Evolutionary conservation across 306 rosid genomes (phyloP).

Genomic region (Mucuna pruriens): DNA sequence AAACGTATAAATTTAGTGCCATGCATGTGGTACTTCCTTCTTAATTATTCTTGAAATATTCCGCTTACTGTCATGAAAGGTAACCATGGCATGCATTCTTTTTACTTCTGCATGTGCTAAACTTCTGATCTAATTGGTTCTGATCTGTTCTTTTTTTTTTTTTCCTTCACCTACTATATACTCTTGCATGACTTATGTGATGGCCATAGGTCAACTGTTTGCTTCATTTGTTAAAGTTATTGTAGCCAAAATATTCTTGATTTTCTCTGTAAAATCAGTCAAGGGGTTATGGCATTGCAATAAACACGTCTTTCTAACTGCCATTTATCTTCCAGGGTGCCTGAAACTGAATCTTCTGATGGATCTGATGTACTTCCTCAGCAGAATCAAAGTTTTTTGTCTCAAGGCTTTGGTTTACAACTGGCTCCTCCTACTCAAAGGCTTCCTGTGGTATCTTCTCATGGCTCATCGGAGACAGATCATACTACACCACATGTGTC

Average conservation of each 20-base stretch:
- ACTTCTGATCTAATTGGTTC: background rate
- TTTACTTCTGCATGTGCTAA: slow-evolving; percentile 1
- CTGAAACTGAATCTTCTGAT: slow-evolving; percentile 76
- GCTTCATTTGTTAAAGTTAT: slow-evolving; percentile 41
- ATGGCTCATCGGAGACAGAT: slow-evolving; percentile 55
- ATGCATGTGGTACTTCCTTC: slow-evolving; percentile 1
- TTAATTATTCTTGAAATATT: background rate
- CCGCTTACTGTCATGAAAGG: background rate
- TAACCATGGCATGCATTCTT: background rate
- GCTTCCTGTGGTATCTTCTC: slow-evolving; percentile 57
- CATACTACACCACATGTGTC: slow-evolving; percentile 43
- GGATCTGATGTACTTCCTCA: slow-evolving; percentile 68
- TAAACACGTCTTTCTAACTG: slow-evolving; percentile 62
- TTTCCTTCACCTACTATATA: background rate
- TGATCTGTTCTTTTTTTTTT: slow-evolving; percentile 15
- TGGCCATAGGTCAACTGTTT: slow-evolving; percentile 39
- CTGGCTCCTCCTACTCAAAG: slow-evolving; percentile 92
- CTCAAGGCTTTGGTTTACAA: slow-evolving; percentile 88
- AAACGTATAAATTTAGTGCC: background rate
- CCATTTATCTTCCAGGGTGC: slow-evolving; percentile 64
- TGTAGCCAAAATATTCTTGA: slow-evolving; percentile 79
- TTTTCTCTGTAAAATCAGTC: slow-evolving; percentile 64
- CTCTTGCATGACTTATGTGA: slow-evolving; percentile 28
- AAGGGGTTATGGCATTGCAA: slow-evolving; percentile 45
- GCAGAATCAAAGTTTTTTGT: slow-evolving; percentile 60